Evolutionary conservation across 2,329 filamentous ascomycete species (phyloP).

Genomic region (Ophiostoma novo-ulmi): DNA sequence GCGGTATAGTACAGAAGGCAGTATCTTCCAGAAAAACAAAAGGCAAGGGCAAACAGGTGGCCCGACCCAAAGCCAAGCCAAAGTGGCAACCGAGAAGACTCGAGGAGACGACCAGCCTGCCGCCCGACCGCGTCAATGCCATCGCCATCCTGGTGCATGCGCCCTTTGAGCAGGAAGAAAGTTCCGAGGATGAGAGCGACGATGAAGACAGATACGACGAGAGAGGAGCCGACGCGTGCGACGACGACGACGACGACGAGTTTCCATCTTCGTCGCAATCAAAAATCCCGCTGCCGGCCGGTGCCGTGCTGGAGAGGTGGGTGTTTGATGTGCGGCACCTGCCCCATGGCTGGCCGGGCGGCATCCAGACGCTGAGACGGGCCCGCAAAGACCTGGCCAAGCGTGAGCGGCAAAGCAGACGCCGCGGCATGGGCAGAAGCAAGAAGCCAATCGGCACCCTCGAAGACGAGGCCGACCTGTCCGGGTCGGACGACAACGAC

Average conservation of each 20-base stretch:
- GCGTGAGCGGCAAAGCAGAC: neutral
- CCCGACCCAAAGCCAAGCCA: neutral
- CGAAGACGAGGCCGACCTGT: constrained; percentile 11
- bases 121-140: constrained; percentile 20
- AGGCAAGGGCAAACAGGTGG: neutral
- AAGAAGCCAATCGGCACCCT: neutral
- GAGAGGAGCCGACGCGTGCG: neutral
- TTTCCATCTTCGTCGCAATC: neutral
- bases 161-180: constrained; percentile 18
- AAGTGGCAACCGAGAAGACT: neutral
- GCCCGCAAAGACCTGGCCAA: constrained; percentile 27
- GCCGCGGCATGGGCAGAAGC: constrained; percentile 13
- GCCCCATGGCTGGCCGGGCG: constrained; percentile 41
- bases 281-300: constrained; percentile 28
- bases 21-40: neutral
- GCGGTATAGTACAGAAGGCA: constrained; percentile 38
- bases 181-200: neutral
- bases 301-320: constrained; percentile 55
- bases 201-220: neutral
- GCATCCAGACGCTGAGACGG: constrained; percentile 33
- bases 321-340: constrained; percentile 54
- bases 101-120: neutral
- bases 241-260: constrained; percentile 3
- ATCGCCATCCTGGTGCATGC: constrained; percentile 27
- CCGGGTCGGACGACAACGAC: constrained; percentile 5